Base-by-base conservation (phyloP, 148 eudicot genomes). In the Limonium bicolor region DNA sequence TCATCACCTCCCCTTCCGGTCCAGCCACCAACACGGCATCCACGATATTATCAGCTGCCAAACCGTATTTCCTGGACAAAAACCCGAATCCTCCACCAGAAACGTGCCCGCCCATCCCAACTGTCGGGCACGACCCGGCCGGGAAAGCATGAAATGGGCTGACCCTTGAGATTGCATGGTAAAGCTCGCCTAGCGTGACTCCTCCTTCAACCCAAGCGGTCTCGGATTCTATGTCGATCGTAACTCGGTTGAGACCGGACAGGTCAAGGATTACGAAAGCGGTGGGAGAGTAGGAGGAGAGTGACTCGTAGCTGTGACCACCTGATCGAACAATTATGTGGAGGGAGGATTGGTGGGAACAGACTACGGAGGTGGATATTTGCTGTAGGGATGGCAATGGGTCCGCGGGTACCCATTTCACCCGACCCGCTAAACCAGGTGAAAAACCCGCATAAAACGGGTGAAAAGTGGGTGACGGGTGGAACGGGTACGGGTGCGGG, bases 31-130 rank as follows among this genome's bases (percentile, higher is more conserved):
- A 48, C 22, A 73, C 16, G 0, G 64, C 77, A 12, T 77, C 85
- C 28, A 73, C 53, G 14, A 77, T 76, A 32, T 73, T 77, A 39
- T 77, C 85, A 1, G 85, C 85, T 2, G 80, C 73, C 7, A 77
- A 61, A 2, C 85, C 80, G 8, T 73, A 67, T 46, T 70, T 78
- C 46, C 86, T 55, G 0, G 71, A 69, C 15, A 77, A 41, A 11
- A 77, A 49, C 14, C 86, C 80, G 11, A 70, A 73, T n/a, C 86
- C 86, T 22, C 86, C 86, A 0, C 86, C 80, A 0, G 67, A 46
- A 53, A 78, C 59, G 19, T 70, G 80, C 14, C 86, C 80, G 0
- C 80, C 72, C 11, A 56, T 36, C 16, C 80, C 86, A 6, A 78
- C 80, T 0, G 74, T 73, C 0, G 77, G 77, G 40, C 80, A 73